A percentile compares a stretch with the other conserved stretches of the same genome.
These are phyloP conservation scores for Tetraselmis chui DNA, from an alignment of 139 green algal species.

Conservation along the genomic window DNA sequence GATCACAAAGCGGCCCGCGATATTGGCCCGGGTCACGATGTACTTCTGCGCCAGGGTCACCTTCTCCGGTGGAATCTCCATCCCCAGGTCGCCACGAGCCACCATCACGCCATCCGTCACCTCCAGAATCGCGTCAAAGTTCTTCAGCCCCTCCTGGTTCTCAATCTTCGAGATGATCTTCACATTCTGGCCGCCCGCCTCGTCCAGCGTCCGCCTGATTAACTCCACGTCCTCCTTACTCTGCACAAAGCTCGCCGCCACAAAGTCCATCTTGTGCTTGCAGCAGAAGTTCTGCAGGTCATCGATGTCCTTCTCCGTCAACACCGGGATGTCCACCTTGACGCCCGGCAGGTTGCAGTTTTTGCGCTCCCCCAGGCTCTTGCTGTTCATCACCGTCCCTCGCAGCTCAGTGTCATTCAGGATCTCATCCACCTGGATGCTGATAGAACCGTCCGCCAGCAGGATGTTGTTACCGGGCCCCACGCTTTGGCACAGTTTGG, in stretches of 20 bases:
- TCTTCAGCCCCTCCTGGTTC: constrained; percentile 33
- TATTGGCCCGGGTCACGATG: constrained; percentile 11
- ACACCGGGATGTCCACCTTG: constrained; percentile 58
- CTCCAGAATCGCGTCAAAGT: constrained; percentile 23
- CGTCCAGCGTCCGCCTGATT: constrained; percentile 45
- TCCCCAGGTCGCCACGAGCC: constrained; percentile 16
- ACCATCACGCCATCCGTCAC: constrained; percentile 21
- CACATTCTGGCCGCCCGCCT: constrained; percentile 31
- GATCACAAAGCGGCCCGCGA: constrained; percentile 22
- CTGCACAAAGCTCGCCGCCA: constrained; percentile 51
- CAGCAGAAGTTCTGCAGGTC: constrained; percentile 53
- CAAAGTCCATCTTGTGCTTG: constrained; percentile 62
- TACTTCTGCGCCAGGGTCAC: constrained; percentile 12
- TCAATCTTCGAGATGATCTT: constrained; percentile 65
- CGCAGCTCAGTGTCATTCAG: neutral
- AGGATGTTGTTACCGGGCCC: constrained; percentile 20
- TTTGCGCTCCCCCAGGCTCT: constrained; percentile 20
- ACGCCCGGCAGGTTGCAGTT: constrained; percentile 62
- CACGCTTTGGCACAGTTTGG: constrained; percentile 43
- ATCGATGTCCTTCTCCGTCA: constrained; percentile 56
- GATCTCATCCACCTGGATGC: constrained; percentile 12
- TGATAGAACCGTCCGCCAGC: constrained; percentile 16
- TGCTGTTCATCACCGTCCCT: constrained; percentile 9
- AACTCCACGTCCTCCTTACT: constrained; percentile 22
- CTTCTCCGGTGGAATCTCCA: constrained; percentile 12